Base-by-base conservation (phyloP, 192 early-diverging fungal species). In the Rhizophagus clarus region DNA sequence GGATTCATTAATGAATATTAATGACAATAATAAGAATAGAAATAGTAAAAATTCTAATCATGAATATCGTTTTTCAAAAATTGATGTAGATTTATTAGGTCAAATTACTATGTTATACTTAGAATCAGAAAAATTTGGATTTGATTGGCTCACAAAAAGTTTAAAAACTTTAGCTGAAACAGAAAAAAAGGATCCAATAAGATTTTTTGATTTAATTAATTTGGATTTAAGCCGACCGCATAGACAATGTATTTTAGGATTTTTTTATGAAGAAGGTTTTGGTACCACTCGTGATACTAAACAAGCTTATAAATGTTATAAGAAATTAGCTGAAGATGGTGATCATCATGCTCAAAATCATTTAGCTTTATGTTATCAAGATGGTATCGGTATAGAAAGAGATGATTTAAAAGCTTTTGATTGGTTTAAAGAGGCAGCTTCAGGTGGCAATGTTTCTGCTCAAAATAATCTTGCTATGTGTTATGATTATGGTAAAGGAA, bases 381-480 rank as follows among this genome's bases (percentile, higher is more conserved):
- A 95, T 84, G 95, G 94, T 9, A 80, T 93, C 6, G 95, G 95
- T n/a, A 79, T 90, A 2, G 83, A 89, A 64, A 87, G 85, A 81
- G 84, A 90, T 77, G 67, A 80, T 26, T 76, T 85, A 62, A 85
- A 90, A 80, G 92, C 95, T 7, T 85, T 94, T 8, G 82, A 88
- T 61, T 90, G 94, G 85, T 89, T 94, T 70, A 83, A 89, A 22
- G 84, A 88, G 66, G 88, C 94, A 12, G 93, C 95, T 3, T 82
- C 91, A 37, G 87, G 90, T 71, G 91, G 92, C 62, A 93, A 96
- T 79, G 90, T 94, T 9, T 92, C 92, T 92, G 94, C 95, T 11
- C 93, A 96, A 79, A 94, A 92, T 84, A 96, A 95, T 77, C 87
- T 95, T 24, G 95, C 92, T 3, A 93, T 88, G 74, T 95, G 94